Evolutionary conservation across 208 protist genomes (phyloP).

Genomic region (Phytomonas sp.): DNA sequence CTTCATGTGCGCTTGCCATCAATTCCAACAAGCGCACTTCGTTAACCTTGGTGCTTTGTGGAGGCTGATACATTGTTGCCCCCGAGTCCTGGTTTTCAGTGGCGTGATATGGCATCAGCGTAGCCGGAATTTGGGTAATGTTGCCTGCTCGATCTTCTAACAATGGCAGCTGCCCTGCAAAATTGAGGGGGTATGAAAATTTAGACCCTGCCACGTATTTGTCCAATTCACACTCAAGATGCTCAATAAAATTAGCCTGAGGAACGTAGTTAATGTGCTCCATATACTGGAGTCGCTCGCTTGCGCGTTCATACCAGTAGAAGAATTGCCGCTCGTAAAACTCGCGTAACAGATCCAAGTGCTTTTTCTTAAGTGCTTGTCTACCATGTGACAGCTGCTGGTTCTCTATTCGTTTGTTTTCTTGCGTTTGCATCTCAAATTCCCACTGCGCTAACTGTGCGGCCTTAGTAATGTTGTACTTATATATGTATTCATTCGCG

Average conservation of each 20-base stretch:
- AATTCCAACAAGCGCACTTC: conserved; percentile 79
- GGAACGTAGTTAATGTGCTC: conserved; percentile 76
- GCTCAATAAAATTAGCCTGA: conserved; percentile 56
- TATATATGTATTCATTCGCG: conserved; percentile 90
- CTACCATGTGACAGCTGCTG: conserved; percentile 69
- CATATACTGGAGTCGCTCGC: conserved; percentile 88
- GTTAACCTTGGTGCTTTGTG: conserved; percentile 32
- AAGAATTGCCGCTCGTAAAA: conserved; percentile 90
- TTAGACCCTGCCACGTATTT: conserved; percentile 77
- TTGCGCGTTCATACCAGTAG: conserved; percentile 89
- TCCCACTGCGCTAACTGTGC: conserved; percentile 87
- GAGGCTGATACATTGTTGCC: conserved; percentile 56
- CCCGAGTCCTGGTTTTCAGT: conserved; percentile 60
- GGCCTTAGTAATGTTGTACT: conserved; percentile 90
- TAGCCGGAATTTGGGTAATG: conserved; percentile 59
- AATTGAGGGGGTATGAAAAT: conserved; percentile 80
- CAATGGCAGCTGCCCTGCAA: conserved; percentile 86
- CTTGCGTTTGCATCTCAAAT: conserved; percentile 85
- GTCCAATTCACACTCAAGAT: conserved; percentile 85
- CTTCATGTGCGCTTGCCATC: conserved; percentile 73
- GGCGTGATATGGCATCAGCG: conserved; percentile 65
- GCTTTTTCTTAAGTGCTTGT: conserved; percentile 83
- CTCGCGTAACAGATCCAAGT: conserved; percentile 82
- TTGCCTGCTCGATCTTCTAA: conserved; percentile 79
- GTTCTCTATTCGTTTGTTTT: conserved; percentile 67